phyloP scores from a whole-genome alignment of 495 filamentous ascomycete genomes.

The Daldinia caldariorum region DNA sequence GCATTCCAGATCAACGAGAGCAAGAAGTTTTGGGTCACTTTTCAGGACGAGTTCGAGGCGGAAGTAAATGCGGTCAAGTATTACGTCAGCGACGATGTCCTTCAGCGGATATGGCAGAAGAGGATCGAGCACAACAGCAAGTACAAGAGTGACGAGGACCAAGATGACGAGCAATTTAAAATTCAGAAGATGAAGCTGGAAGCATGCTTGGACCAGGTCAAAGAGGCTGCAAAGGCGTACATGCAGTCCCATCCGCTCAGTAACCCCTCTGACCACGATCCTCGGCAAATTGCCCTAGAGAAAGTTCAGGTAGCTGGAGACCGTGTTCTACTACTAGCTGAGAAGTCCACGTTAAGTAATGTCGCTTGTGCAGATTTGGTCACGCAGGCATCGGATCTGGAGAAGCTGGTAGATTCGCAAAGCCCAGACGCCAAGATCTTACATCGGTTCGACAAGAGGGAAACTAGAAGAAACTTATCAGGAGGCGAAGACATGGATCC shows the following conservation, averaged over 20 bases:
- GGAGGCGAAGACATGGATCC: background rate
- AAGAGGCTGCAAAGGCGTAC: conserved; percentile 35
- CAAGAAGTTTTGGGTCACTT: conserved; percentile 42
- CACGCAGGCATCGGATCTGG: conserved; percentile 38
- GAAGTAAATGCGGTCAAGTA: conserved; percentile 42
- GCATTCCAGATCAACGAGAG: conserved; percentile 43
- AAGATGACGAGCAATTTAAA: conserved; percentile 42
- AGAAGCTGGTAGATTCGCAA: conserved; percentile 41
- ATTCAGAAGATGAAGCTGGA: conserved; percentile 43
- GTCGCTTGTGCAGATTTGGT: conserved; percentile 42
- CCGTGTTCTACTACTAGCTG: conserved; percentile 28
- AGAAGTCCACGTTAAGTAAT: conserved; percentile 29
- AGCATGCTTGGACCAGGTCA: conserved; percentile 38
- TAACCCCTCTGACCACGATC: conserved; percentile 26
- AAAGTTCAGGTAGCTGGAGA: conserved; percentile 36
- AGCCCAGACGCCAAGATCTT: conserved; percentile 26
- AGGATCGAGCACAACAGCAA: conserved; percentile 41
- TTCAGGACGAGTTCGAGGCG: conserved; percentile 43
- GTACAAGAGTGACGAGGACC: conserved; percentile 23
- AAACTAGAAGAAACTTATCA: conserved; percentile 7
- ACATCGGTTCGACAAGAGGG: conserved; percentile 33
- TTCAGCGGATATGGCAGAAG: conserved; percentile 47
- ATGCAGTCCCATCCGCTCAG: conserved; percentile 15
- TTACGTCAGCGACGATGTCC: conserved; percentile 40
- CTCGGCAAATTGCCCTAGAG: conserved; percentile 36